Evolutionary conservation across 2,329 filamentous ascomycete species (phyloP).

Genomic region (Phyllosticta capitalensis): DNA sequence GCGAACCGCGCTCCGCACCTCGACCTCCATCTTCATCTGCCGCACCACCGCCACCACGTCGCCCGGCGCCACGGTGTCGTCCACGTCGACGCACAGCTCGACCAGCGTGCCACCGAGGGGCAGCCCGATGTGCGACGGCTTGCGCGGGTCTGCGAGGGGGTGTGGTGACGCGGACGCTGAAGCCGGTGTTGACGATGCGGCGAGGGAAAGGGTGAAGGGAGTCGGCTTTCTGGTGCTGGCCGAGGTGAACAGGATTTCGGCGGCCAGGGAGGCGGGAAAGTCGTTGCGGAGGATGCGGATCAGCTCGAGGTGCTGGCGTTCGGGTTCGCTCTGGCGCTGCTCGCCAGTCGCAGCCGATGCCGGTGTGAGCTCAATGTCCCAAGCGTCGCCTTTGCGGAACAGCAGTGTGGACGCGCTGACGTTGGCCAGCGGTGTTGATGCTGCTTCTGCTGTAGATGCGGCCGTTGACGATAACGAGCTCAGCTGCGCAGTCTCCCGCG

Average conservation of each 20-base stretch:
- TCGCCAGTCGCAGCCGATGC: not conserved
- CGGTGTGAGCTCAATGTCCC: conserved; percentile 39
- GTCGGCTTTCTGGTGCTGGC: conserved; percentile 20
- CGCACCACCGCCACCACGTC: conserved; percentile 15
- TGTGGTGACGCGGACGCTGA: conserved; percentile 34
- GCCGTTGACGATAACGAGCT: not conserved
- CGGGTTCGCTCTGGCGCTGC: conserved; percentile 10
- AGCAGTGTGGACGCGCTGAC: conserved; percentile 29
- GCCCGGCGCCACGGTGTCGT: conserved; percentile 30
- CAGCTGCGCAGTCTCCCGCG: conserved; percentile 1
- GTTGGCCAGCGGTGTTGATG: not conserved
- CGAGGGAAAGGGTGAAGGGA: conserved; percentile 38
- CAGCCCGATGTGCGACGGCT: conserved; percentile 45
- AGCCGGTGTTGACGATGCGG: conserved; percentile 34
- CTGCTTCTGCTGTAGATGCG: not conserved
- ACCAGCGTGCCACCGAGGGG: conserved; percentile 44
- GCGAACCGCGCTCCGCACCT: conserved; percentile 42
- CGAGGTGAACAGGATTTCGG: conserved; percentile 41
- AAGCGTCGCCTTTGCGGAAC: conserved; percentile 51
- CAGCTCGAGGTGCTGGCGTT: conserved; percentile 44
- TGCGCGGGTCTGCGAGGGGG: conserved; percentile 39
- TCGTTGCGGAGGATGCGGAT: conserved; percentile 49
- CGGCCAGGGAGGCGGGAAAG: conserved; percentile 46
- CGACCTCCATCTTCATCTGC: conserved; percentile 64
- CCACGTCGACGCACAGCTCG: conserved; percentile 16